phyloP scores from a whole-genome alignment of 2,329 filamentous ascomycete species.

The Trichophyton benhamiae region DNA sequence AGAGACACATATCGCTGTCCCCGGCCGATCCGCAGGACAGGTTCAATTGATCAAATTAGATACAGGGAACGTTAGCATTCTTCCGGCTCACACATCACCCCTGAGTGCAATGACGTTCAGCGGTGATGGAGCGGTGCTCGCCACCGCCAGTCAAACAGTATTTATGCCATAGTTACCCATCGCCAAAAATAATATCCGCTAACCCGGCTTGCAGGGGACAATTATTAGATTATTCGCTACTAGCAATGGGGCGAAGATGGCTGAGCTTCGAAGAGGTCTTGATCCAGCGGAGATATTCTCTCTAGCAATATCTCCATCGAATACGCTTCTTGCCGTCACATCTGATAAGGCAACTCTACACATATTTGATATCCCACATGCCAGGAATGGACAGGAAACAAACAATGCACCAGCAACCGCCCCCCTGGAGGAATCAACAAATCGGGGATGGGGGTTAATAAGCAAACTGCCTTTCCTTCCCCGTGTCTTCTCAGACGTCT shows the following conservation, averaged over 20 bases:
- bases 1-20: conserved; percentile 63
- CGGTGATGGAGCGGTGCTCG: conserved; percentile 65
- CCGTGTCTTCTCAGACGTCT: conserved; percentile 75
- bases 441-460: conserved; percentile 74
- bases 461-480: conserved; percentile 76
- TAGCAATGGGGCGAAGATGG: conserved; percentile 63
- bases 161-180: conserved; percentile 8
- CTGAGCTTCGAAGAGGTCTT: conserved; percentile 76
- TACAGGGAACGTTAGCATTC: conserved; percentile 77
- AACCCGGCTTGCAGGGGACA: conserved; percentile 50
- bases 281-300: conserved; percentile 82
- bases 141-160: conserved; percentile 76
- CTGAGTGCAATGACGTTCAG: conserved; percentile 71
- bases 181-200: neutral
- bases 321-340: conserved; percentile 71
- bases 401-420: conserved; percentile 10
- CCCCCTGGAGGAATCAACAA: conserved; percentile 28
- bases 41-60: conserved; percentile 73
- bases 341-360: conserved; percentile 95
- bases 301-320: conserved; percentile 73
- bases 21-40: conserved; percentile 76
- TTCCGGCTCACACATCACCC: conserved; percentile 73
- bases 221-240: conserved; percentile 78
- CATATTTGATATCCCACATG: conserved; percentile 67
- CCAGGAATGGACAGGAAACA: conserved; percentile 25